phyloP scores from a whole-genome alignment of 2,329 filamentous ascomycete genomes.

The Aspergillus calidoustus region DNA sequence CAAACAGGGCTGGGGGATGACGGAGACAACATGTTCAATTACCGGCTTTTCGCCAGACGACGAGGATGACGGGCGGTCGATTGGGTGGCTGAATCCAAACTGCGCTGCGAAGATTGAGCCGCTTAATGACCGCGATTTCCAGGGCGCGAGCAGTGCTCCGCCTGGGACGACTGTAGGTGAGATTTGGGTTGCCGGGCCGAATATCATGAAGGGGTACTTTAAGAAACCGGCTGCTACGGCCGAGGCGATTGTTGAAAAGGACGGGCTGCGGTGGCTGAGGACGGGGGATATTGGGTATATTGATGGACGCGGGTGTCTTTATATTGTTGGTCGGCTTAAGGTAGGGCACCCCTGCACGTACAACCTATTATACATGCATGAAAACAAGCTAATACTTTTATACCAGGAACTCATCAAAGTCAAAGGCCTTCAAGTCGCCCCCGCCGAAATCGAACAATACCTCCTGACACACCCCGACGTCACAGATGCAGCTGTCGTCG shows the following conservation, averaged over 20 bases:
- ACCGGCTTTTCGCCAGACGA: conserved; percentile 13
- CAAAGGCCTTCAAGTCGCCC: conserved; percentile 18
- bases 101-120: conserved; percentile 11
- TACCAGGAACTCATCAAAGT: conserved; percentile 19
- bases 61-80: not conserved
- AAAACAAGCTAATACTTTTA: not conserved
- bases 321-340: conserved; percentile 15
- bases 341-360: not conserved
- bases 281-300: conserved; percentile 19
- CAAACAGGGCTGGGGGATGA: not conserved
- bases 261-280: conserved; percentile 10
- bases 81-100: conserved; percentile 7
- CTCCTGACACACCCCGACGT: conserved; percentile 14
- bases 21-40: conserved; percentile 4
- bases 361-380: not conserved
- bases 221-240: not conserved
- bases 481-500: conserved; percentile 15
- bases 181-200: conserved; percentile 1
- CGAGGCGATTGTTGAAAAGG: conserved; percentile 5
- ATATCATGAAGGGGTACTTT: not conserved
- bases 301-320: conserved; percentile 10
- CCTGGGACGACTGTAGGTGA: not conserved
- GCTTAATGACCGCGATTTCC: conserved; percentile 11
- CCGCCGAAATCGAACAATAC: conserved; percentile 15
- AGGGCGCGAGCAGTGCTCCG: not conserved